These are phyloP conservation scores for Suillus paluster DNA, from an alignment of 768 basidiomycete genomes.

Conservation along the genomic window DNA sequence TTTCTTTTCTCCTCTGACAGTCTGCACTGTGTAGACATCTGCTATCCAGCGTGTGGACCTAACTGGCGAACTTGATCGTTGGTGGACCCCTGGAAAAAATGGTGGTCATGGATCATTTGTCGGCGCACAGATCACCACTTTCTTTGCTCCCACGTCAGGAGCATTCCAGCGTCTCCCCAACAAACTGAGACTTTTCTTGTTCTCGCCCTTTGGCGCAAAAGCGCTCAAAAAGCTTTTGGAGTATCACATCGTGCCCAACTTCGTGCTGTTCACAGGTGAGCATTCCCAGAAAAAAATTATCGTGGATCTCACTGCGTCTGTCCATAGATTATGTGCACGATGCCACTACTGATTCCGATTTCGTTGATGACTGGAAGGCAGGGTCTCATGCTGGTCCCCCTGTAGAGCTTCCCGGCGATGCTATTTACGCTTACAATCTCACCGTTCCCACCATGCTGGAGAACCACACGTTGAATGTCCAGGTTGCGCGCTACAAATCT, in stretches of 20 bases:
- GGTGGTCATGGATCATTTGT: slow-evolving; percentile 43
- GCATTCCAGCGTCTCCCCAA: slow-evolving; percentile 52
- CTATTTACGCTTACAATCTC: slow-evolving; percentile 38
- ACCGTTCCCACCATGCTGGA: slow-evolving; percentile 47
- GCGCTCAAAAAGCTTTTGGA: slow-evolving; percentile 57
- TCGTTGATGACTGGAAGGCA: neutral
- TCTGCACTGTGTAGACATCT: slow-evolving; percentile 47
- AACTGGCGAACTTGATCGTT: slow-evolving; percentile 49
- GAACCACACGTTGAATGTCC: slow-evolving; percentile 49
- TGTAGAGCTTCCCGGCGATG: slow-evolving; percentile 21
- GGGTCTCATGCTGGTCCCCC: neutral
- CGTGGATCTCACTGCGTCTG: neutral
- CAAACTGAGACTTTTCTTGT: slow-evolving; percentile 57
- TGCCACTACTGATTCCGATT: slow-evolving; percentile 10
- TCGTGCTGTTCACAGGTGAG: slow-evolving; percentile 55
- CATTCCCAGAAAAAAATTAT: neutral
- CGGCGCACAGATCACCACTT: slow-evolving; percentile 51
- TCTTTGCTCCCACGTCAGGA: slow-evolving; percentile 58
- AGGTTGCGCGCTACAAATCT: slow-evolving; percentile 51
- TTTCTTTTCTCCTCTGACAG: neutral
- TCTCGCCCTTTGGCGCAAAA: slow-evolving; percentile 59
- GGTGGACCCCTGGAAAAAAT: slow-evolving; percentile 42
- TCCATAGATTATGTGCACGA: slow-evolving; percentile 17
- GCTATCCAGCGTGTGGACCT: slow-evolving; percentile 56
- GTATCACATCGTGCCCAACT: slow-evolving; percentile 58